Evolutionary conservation across 2,329 filamentous ascomycete genomes (phyloP).

Genomic region (Chaetomium globosum): DNA sequence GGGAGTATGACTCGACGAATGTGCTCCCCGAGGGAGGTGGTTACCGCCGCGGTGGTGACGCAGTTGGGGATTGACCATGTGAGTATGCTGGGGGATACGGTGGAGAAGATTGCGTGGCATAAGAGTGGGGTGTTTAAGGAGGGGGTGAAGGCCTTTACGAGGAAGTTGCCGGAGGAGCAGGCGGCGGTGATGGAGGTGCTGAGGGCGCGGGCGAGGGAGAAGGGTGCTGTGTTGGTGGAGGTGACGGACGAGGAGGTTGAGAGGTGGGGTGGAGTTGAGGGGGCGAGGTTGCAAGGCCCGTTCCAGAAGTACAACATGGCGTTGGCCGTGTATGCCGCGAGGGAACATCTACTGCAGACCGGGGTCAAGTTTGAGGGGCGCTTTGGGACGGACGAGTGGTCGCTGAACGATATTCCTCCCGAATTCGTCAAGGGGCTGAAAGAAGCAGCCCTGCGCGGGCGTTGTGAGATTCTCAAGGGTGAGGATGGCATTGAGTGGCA

Average conservation of each 20-base stretch:
- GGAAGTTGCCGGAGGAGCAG: constrained; percentile 19
- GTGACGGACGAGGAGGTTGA: constrained; percentile 46
- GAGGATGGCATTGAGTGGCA: constrained; percentile 67
- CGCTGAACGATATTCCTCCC: constrained; percentile 45
- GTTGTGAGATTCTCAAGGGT: constrained; percentile 69
- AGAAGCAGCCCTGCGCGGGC: constrained; percentile 69
- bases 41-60: constrained; percentile 63
- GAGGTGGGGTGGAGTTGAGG: constrained; percentile 47
- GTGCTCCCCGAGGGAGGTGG: constrained; percentile 62
- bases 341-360: constrained; percentile 55
- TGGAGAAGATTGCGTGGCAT: constrained; percentile 72
- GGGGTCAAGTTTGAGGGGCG: constrained; percentile 28
- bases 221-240: constrained; percentile 50
- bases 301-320: constrained; percentile 64
- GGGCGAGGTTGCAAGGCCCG: constrained; percentile 49
- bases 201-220: constrained; percentile 58
- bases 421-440: constrained; percentile 67
- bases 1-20: constrained; percentile 91
- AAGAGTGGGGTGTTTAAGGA: constrained; percentile 71
- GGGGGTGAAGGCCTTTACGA: constrained; percentile 44
- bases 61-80: constrained; percentile 72
- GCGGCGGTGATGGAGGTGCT: constrained; percentile 39
- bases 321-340: constrained; percentile 58
- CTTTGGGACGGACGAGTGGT: constrained; percentile 30
- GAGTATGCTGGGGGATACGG: constrained; percentile 61